A percentile compares a stretch with the other conserved stretches of the same genome.
These are phyloP conservation scores for Phylloporus arenicola DNA, from an alignment of 768 basidiomycete species.

Conservation along the genomic window DNA sequence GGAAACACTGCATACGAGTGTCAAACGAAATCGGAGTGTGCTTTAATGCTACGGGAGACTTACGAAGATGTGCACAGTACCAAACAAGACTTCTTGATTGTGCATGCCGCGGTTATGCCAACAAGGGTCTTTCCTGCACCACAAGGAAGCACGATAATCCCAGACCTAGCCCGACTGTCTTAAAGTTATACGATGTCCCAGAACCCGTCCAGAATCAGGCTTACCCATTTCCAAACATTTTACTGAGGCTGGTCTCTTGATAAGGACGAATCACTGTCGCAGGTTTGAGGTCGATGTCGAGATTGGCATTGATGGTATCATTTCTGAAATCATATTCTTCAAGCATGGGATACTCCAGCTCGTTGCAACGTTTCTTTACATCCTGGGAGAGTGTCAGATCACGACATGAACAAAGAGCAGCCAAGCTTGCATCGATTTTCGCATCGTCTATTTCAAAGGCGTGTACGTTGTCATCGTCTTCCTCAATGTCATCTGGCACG, in stretches of 20 bases:
- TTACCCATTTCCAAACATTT: conserved; percentile 99
- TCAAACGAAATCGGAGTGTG: conserved; percentile 1
- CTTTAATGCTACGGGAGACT: conserved; percentile 30
- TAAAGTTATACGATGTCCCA: conserved; percentile 1
- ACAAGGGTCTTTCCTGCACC: conserved; percentile 99
- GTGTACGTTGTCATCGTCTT: conserved; percentile 96
- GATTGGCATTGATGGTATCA: conserved; percentile 91
- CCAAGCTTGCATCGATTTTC: conserved; percentile 77
- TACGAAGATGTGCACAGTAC: conserved; percentile 97
- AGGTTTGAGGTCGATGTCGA: conserved; percentile 98
- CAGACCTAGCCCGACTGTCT: conserved; percentile 86
- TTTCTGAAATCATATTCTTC: conserved; percentile 99
- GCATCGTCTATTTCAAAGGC: conserved; percentile 93
- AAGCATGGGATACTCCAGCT: conserved; percentile 94
- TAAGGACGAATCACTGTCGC: conserved; percentile 96
- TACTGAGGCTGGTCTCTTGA: conserved; percentile 96
- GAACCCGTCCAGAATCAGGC: conserved; percentile 12
- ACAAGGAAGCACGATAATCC: conserved; percentile 97
- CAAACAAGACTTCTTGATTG: conserved; percentile 97
- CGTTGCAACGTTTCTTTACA: conserved; percentile 94
- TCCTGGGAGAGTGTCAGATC: conserved; percentile 46
- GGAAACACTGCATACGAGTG: conserved; percentile 52
- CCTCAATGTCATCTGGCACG: conserved; percentile 83
- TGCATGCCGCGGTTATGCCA: conserved; percentile 98
- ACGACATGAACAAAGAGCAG: conserved; percentile 1